These are phyloP conservation scores for Fusarium sp. DNA, from an alignment of 2,329 filamentous ascomycete genomes.

Conservation along the genomic window DNA sequence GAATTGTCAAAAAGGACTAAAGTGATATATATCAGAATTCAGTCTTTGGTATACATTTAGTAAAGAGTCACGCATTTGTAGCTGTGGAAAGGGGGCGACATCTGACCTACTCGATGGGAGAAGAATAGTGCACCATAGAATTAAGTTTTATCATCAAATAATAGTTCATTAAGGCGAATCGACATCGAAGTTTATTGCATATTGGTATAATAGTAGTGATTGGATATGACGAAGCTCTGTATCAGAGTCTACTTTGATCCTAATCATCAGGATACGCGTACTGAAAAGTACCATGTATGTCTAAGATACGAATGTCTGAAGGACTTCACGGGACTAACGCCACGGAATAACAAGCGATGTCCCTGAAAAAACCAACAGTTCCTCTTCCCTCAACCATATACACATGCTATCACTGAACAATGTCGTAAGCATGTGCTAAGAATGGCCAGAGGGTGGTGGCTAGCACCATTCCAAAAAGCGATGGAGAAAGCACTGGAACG, in stretches of 20 bases:
- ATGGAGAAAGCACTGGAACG: background rate
- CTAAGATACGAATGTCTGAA: conserved; percentile 42
- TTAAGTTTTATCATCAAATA: background rate
- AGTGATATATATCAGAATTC: background rate
- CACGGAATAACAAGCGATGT: conserved; percentile 41
- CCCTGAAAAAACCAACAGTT: conserved; percentile 47
- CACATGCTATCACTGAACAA: conserved; percentile 68
- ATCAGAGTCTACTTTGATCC: background rate
- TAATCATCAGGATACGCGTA: background rate
- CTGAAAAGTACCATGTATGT: background rate
- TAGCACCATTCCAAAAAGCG: background rate
- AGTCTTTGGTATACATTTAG: background rate
- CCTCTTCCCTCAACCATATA: conserved; percentile 77
- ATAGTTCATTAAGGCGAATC: background rate
- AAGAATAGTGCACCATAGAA: background rate
- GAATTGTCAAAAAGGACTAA: background rate
- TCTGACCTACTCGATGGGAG: background rate
- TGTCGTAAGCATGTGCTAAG: conserved; percentile 72
- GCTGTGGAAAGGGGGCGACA: background rate
- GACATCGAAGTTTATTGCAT: background rate
- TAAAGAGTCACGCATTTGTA: background rate
- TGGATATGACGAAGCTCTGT: background rate
- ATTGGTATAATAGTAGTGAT: background rate
- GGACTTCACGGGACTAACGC: conserved; percentile 47
- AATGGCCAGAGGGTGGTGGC: conserved; percentile 70